Percentiles rank a stretch among this genome's conserved stretches.
Evolutionary conservation across 75 land plant genomes (phyloP).

Genomic region (Sequoia sempervirens): DNA sequence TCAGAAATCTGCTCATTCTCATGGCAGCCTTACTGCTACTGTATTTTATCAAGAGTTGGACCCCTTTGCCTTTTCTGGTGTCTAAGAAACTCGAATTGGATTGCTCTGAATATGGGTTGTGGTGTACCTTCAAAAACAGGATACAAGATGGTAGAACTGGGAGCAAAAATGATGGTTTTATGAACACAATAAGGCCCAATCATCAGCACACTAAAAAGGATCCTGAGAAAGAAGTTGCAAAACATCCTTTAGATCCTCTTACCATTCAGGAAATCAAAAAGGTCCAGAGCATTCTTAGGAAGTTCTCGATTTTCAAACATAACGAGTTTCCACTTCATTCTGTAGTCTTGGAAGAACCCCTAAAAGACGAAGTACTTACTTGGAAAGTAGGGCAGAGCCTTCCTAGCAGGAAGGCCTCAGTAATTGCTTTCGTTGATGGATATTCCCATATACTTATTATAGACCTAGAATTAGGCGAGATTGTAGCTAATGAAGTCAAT

Average conservation of each 20-base stretch:
- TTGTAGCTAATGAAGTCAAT: constrained; percentile 11
- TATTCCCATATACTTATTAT: constrained; percentile 31
- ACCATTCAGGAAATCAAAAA: constrained; percentile 47
- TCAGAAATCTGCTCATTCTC: constrained; percentile 6
- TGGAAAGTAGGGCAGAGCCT: constrained; percentile 51
- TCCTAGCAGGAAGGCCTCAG: constrained; percentile 53
- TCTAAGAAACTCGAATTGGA: neutral
- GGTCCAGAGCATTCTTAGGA: constrained; percentile 44
- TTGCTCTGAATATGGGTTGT: constrained; percentile 13
- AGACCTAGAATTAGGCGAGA: constrained; percentile 26
- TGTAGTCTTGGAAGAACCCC: constrained; percentile 59
- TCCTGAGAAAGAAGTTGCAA: constrained; percentile 30
- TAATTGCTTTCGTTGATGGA: constrained; percentile 27
- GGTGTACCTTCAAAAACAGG: constrained; percentile 16
- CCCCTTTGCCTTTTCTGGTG: neutral
- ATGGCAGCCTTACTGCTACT: constrained; percentile 11
- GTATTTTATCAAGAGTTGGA: neutral
- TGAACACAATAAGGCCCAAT: constrained; percentile 6
- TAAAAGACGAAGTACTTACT: constrained; percentile 46
- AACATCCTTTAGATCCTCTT: constrained; percentile 90
- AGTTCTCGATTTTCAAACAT: constrained; percentile 30
- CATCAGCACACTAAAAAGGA: neutral
- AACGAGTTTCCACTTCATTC: constrained; percentile 36
- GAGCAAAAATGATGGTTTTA: constrained; percentile 5
- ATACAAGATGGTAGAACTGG: constrained; percentile 9